Base-by-base conservation (phyloP, 305 asterid genomes). In the Rubia tinctorum region DNA sequence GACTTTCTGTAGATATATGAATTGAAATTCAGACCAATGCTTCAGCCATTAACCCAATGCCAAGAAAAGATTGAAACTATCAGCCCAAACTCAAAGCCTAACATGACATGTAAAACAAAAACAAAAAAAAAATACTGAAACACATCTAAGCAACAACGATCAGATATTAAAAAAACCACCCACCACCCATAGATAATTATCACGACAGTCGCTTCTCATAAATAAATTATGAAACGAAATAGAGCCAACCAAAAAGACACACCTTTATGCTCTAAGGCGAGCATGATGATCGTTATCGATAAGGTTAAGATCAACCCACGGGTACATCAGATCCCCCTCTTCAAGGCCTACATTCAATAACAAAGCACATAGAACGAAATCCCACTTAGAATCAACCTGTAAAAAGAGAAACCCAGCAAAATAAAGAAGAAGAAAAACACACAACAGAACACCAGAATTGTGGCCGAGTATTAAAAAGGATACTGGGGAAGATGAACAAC, bases 301-400 rank as follows among this genome's bases (percentile, higher is more conserved):
- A 77, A 75, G 84, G 82, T 84, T 77, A 72, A 80, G 91, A 89
- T 89, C 95, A 84, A 74, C 84, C 71, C 88, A 86, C 86, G 80
- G 79, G 91, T 82, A 91, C 97, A 89, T 89, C 88, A 89, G 90
- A 89, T 91, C 88, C 77, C 92, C 85, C 85, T 61, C 78, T 89
- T 81, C 66, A 39, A 4, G 8, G 34, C 65, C 74, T 71, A 71
- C 68, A 60, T 59, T 23, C 64, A 59, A 59, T 23, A 30, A 59
- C 6, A 22, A 59, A 59, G 8, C 37, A 59, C 62, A 56, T 6
- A 56, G 20, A 49, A 14, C 20, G 23, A 30, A 30, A 30, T 30
- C 37, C 37, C 37, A 30, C 2, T 2, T 1, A 30, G 37, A 30
- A n/a, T n/a, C n/a, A 30, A 30, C 37, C 37, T 30, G 37, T 30